A percentile compares a stretch with the other conserved stretches of the same genome.
phyloP scores from a whole-genome alignment of 2,329 filamentous ascomycete species.

The Aspergillus fumigatus region DNA sequence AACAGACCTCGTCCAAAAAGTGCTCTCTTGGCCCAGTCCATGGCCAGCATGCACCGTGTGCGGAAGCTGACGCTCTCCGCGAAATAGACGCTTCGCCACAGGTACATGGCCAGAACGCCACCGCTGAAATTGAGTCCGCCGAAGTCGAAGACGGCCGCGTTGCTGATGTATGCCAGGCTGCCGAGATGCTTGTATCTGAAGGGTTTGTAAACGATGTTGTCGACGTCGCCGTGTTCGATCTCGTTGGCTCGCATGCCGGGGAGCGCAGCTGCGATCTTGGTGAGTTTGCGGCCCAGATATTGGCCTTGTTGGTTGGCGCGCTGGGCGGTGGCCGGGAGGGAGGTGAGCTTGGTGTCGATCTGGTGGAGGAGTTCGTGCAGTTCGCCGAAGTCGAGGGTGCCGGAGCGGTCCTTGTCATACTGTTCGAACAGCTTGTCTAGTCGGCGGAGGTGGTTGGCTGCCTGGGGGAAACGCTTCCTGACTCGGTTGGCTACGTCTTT shows the following conservation, averaged over 20 bases:
- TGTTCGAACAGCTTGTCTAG: slow-evolving; percentile 86
- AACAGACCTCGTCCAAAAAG: slow-evolving; percentile 88
- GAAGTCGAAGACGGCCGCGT: slow-evolving; percentile 91
- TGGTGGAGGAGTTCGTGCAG: slow-evolving; percentile 81
- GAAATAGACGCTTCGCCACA: slow-evolving; percentile 96
- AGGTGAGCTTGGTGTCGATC: slow-evolving; percentile 93
- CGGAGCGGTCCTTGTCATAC: slow-evolving; percentile 89
- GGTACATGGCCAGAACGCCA: slow-evolving; percentile 86
- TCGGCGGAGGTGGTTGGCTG: slow-evolving; percentile 76
- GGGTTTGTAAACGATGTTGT: slow-evolving; percentile 86
- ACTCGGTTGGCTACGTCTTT: slow-evolving; percentile 76
- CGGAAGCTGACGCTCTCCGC: slow-evolving; percentile 92
- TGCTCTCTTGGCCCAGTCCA: slow-evolving; percentile 98
- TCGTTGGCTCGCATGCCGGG: slow-evolving; percentile 75
- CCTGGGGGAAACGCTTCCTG: slow-evolving; percentile 85
- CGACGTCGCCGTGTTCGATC: slow-evolving; percentile 81
- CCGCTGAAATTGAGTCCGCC: slow-evolving; percentile 73
- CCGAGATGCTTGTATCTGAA: slow-evolving; percentile 94
- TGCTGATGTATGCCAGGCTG: slow-evolving; percentile 89
- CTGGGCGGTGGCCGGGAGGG: slow-evolving; percentile 89
- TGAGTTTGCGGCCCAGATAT: slow-evolving; percentile 91
- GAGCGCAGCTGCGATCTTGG: slow-evolving; percentile 74
- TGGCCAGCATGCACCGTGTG: slow-evolving; percentile 81
- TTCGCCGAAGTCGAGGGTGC: slow-evolving; percentile 91
- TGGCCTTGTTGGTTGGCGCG: slow-evolving; percentile 92